Base-by-base conservation (phyloP, 2,329 filamentous ascomycete species). In the Alternaria arbusti region DNA sequence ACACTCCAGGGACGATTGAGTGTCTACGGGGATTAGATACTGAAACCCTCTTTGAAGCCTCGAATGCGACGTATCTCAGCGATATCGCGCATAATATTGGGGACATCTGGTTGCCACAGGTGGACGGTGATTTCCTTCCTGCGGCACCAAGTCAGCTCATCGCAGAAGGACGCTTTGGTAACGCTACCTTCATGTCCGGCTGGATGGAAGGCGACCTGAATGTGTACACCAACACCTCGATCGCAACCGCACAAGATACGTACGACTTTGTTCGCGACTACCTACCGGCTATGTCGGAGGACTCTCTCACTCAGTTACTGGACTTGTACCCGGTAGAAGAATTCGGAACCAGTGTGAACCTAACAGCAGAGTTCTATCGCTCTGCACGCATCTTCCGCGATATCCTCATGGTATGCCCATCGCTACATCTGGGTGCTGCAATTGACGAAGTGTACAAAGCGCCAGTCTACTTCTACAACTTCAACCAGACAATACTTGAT, bases 401-500 rank as follows among this genome's bases (percentile, higher is more conserved):
- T 70, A 82, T 87, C 45, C 54, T 86, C 28, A 84, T 87, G 81
- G 77, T 79, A 0, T 87, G 85, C 72, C 81, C 83, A 44, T 81
- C 85, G 1, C 67, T 85, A 9, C 79, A 80, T 54, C 82, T 82
- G 55, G 84, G 78, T 3, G 66, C 77, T 28, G 76, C 80, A 1
- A 74, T 86, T 23, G 76, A 81, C 2, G 63, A 73, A 13, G 76
- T 74, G 25, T 79, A 75, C 5, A 81, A 80, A 62, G 69, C 73
- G 5, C 61, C 66, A 5, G 82, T 85, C 5, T 87, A 83, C 68
- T 73, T 86, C 2, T 87, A 84, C 71, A 75, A 83, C 63, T 85
- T 83, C 76, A 88, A 88, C 71, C 85, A 87, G 68, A 87, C 86
- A 0, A 79, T 87, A n/a, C 74, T 86, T 3, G 82, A 81, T 4